phyloP scores from a whole-genome alignment of 306 rosid species.

The Prunus mume region DNA sequence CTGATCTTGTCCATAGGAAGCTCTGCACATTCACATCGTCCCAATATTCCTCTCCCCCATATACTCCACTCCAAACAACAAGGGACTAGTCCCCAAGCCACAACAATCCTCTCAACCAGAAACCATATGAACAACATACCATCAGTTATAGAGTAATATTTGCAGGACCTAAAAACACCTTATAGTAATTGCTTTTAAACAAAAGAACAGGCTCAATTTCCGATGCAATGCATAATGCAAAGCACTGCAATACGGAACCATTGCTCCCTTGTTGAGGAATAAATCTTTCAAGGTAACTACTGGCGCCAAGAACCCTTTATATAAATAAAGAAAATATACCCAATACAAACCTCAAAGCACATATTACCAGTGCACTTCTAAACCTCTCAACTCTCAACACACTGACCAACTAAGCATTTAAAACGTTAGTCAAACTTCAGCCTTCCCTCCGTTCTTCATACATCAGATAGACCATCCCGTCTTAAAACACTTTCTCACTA shows the following conservation, averaged over 20 bases:
- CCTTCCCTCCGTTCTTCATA: background rate
- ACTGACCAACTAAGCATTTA: background rate
- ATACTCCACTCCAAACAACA: background rate
- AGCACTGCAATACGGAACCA: background rate
- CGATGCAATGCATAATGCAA: background rate
- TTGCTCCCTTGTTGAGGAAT: background rate
- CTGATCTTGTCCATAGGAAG: background rate
- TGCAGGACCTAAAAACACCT: background rate
- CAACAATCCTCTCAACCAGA: background rate
- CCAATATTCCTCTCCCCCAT: background rate
- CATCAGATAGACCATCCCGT: background rate
- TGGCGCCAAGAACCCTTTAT: background rate
- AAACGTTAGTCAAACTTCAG: background rate
- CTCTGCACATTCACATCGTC: background rate
- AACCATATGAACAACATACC: background rate
- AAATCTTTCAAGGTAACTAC: background rate
- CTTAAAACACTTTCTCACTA: background rate
- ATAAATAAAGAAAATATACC: background rate
- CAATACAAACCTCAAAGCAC: background rate
- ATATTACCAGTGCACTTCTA: background rate
- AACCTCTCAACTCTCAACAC: background rate
- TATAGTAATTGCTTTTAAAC: background rate
- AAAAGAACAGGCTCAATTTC: background rate
- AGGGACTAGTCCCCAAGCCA: background rate
- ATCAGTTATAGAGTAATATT: background rate